These are phyloP conservation scores for Claviceps pazoutovae DNA, from an alignment of 2,329 filamentous ascomycete species.

Conservation along the genomic window DNA sequence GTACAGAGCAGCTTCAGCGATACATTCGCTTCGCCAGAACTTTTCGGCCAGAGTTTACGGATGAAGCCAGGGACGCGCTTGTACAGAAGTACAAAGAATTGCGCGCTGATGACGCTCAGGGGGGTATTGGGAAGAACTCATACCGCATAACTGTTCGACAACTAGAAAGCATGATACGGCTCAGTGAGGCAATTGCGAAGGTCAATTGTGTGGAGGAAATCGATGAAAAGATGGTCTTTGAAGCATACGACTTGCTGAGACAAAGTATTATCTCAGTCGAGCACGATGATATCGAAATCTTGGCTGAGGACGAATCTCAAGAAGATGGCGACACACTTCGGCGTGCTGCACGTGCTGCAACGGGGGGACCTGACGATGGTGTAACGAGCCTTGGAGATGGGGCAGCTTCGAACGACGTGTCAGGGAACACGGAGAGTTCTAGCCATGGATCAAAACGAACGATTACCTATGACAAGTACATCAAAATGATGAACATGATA, in stretches of 20 bases:
- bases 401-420: conserved; percentile 21
- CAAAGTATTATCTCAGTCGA: conserved; percentile 97
- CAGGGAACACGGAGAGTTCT: conserved; percentile 9
- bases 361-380: conserved; percentile 30
- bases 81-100: conserved; percentile 95
- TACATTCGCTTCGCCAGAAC: conserved; percentile 95
- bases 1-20: conserved; percentile 87
- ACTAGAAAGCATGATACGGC: conserved; percentile 85
- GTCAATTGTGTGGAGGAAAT: conserved; percentile 93
- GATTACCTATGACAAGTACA: conserved; percentile 92
- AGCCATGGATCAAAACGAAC: conserved; percentile 52
- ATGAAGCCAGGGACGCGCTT: conserved; percentile 70
- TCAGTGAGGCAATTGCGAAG: conserved; percentile 96
- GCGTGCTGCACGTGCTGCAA: conserved; percentile 25
- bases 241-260: conserved; percentile 80
- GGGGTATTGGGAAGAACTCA: conserved; percentile 83
- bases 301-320: conserved; percentile 51
- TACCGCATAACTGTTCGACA: conserved; percentile 97
- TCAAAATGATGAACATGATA: conserved; percentile 74
- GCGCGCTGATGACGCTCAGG: conserved; percentile 82
- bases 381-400: conserved; percentile 25
- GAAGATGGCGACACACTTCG: conserved; percentile 33
- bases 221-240: conserved; percentile 68
- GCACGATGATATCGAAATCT: conserved; percentile 91
- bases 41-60: conserved; percentile 84